phyloP scores from a whole-genome alignment of 352 stramenopile species.

The Pythium rhizo-oryzae region DNA sequence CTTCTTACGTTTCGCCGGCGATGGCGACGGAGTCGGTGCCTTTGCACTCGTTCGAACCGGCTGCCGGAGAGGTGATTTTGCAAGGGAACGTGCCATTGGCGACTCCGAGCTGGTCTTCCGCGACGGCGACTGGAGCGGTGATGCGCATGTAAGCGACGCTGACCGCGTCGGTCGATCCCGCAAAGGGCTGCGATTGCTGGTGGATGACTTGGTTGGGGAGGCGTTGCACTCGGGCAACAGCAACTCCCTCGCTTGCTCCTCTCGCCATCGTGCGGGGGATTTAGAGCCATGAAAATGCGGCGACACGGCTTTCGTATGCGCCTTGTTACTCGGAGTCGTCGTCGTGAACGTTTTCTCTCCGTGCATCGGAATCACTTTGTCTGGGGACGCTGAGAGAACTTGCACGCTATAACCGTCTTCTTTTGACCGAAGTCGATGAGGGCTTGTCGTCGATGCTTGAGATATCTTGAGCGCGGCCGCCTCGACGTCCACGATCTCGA shows the following conservation, averaged over 20 bases:
- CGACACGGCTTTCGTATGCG: conserved; percentile 16
- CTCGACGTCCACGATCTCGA: conserved; percentile 40
- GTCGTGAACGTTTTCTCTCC: conserved; percentile 25
- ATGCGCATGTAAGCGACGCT: conserved; percentile 5
- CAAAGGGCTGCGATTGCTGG: neutral
- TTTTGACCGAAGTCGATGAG: neutral
- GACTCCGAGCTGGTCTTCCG: neutral
- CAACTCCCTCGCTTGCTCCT: neutral
- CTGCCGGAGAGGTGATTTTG: conserved; percentile 19
- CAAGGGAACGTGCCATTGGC: conserved; percentile 8
- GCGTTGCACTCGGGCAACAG: neutral
- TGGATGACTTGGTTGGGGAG: neutral
- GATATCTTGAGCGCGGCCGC: neutral
- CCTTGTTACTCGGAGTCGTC: neutral
- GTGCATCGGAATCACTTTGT: conserved; percentile 26
- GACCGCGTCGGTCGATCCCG: conserved; percentile 10
- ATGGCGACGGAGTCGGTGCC: neutral
- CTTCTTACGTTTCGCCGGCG: conserved; percentile 22
- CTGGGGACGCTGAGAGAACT: neutral
- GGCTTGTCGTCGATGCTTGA: conserved; percentile 11
- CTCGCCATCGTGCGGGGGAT: conserved; percentile 1
- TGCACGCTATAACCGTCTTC: neutral
- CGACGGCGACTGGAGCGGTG: neutral
- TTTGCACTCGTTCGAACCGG: conserved; percentile 3
- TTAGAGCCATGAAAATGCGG: conserved; percentile 21